These are phyloP conservation scores for Turritis glabra DNA, from an alignment of 345 rosid genomes.

Conservation along the genomic window DNA sequence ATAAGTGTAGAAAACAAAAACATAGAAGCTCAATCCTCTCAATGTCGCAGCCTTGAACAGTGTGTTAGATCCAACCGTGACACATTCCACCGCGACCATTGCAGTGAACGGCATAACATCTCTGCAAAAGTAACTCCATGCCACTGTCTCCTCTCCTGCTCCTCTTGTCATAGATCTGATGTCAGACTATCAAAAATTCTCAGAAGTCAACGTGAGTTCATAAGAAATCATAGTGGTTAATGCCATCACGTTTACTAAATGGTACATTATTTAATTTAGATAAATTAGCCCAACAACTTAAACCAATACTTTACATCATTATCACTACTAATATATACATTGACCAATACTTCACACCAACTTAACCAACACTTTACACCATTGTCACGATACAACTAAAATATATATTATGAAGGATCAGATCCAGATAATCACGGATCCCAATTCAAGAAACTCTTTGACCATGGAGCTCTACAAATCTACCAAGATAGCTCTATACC, in stretches of 20 bases:
- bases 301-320: not conserved
- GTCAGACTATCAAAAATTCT: not conserved
- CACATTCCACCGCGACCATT: constrained; percentile 51
- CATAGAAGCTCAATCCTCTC: constrained; percentile 57
- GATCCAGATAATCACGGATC: not conserved
- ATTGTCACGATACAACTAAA: not conserved
- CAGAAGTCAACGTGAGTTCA: not conserved
- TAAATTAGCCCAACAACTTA: not conserved
- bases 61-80: constrained; percentile 45
- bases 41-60: constrained; percentile 50
- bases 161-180: constrained; percentile 11
- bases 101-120: constrained; percentile 45
- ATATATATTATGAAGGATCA: not conserved
- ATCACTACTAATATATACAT: not conserved
- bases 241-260: not conserved
- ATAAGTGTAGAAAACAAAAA: constrained; percentile 51
- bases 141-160: constrained; percentile 9
- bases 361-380: not conserved
- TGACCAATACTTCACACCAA: no score
- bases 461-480: not conserved
- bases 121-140: constrained; percentile 24
- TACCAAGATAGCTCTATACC: not conserved
- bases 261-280: not conserved
- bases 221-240: not conserved
- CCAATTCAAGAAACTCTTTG: not conserved